Evolutionary conservation across 176 grass and related monocot genomes (phyloP).

Genomic region (Rhynchospora tenuis): DNA sequence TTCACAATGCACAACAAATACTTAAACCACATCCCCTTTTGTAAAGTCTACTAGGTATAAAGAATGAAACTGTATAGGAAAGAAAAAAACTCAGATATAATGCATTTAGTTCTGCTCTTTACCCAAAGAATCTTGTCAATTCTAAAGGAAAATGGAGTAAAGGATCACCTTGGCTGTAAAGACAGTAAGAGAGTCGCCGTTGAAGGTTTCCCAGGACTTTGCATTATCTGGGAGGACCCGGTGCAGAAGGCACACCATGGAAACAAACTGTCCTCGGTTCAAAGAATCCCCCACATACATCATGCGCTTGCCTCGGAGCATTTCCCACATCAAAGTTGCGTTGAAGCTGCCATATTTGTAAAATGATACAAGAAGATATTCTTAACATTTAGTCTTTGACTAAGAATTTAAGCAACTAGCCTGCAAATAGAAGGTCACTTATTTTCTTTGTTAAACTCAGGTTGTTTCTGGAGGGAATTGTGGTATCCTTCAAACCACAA

Average conservation of each 20-base stretch:
- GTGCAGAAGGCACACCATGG: slow-evolving; percentile 81
- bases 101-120: neutral
- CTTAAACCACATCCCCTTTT: neutral
- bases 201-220: slow-evolving; percentile 73
- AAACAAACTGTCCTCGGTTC: slow-evolving; percentile 74
- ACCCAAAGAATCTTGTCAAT: neutral
- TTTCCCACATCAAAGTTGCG: slow-evolving; percentile 74
- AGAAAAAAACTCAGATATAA: neutral
- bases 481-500: too few species aligned
- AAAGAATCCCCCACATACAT: slow-evolving; percentile 90
- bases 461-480: too few species aligned
- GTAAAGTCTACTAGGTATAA: neutral
- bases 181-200: slow-evolving; percentile 50
- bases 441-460: neutral
- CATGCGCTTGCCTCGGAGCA: slow-evolving; percentile 79
- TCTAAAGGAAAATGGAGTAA: neutral
- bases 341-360: slow-evolving; percentile 53
- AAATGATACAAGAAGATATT: neutral
- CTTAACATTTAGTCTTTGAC: neutral
- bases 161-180: slow-evolving; percentile 76
- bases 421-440: neutral
- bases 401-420: neutral
- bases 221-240: slow-evolving; percentile 45
- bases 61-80: neutral
- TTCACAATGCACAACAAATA: neutral